These are phyloP conservation scores for Pyrenophora tritici-repentis DNA, from an alignment of 2,329 filamentous ascomycete species.

Conservation along the genomic window DNA sequence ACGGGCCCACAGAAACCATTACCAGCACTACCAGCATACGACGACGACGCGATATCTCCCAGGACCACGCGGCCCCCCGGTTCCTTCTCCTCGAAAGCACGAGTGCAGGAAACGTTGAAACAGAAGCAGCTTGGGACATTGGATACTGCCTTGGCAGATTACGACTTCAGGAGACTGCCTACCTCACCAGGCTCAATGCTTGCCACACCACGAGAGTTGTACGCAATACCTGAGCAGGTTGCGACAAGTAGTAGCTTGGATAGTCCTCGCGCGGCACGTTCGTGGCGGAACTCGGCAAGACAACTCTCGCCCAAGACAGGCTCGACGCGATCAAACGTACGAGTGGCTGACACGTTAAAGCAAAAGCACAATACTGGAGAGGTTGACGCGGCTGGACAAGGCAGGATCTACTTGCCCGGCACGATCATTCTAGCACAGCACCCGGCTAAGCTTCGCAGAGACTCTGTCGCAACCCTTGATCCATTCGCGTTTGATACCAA, in stretches of 20 bases:
- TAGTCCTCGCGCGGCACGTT: constrained; percentile 8
- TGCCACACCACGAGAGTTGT: constrained; percentile 38
- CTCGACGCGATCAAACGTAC: constrained; percentile 22
- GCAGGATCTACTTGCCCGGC: constrained; percentile 48
- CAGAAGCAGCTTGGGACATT: constrained; percentile 28
- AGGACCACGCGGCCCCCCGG: background rate
- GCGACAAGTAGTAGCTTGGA: constrained; percentile 11
- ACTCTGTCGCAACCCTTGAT: constrained; percentile 49
- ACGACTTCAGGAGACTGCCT: constrained; percentile 19
- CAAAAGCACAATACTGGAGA: background rate
- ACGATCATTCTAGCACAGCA: constrained; percentile 47
- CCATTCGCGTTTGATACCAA: constrained; percentile 39
- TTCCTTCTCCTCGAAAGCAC: constrained; percentile 24
- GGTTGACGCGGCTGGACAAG: constrained; percentile 6
- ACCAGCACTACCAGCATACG: background rate
- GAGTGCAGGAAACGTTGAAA: constrained; percentile 30
- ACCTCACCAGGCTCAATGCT: constrained; percentile 37
- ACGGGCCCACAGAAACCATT: constrained; percentile 1
- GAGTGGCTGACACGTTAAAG: background rate
- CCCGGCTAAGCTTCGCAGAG: constrained; percentile 41
- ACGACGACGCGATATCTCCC: constrained; percentile 2
- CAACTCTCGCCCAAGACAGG: constrained; percentile 11
- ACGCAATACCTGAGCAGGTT: constrained; percentile 18
- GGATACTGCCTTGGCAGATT: constrained; percentile 29
- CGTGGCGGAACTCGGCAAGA: constrained; percentile 15